Base-by-base conservation (phyloP, 2,329 filamentous ascomycete genomes). In the Aspergillus fumigatus region DNA sequence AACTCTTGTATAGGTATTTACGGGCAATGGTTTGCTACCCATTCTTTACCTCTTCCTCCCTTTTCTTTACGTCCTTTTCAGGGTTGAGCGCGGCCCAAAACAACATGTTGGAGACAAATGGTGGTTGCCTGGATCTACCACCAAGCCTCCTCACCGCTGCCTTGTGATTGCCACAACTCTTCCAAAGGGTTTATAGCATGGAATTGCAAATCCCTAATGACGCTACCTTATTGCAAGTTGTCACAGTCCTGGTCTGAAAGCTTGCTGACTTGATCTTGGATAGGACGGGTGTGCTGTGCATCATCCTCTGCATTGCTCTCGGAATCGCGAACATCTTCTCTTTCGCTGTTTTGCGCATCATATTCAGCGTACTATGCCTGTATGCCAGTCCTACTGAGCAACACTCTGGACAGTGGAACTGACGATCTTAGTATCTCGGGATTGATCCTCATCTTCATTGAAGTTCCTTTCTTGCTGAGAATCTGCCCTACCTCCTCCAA, bases 401-500 rank as follows among this genome's bases (percentile, higher is more conserved):
- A 25, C 3, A 23, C 8, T 50, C 9, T 19, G 41, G 19, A 48
- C 6, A 74, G 29, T 52, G 79, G 55, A 45, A 29, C 66, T 67
- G 78, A 85, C 68, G 74, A 80, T 60, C 25, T 48, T 64, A 93
- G 90, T 48, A 79, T 82, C 59, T 91, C 82, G 51, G 82, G 86
- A 14, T 85, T 92, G 66, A 68, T 92, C 66, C 88, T 94, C 69
- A 79, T 94, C 70, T 94, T 94, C 77, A 82, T 93, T 70, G 90
- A 99, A 75, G 88, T 99, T 19, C 94, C 94, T 27, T 87, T 97
- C 58, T 89, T 99, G 56, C 87, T 99, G 60, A 90, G 94, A 77
- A 97, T 99, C 79, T 99, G 94, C 80, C 94, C 94, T 57, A 99
- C 94, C 5, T 97, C 93, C 14, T 77, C 87, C 62, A 86, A 84